Evolutionary conservation across 305 asterid genomes (phyloP).

Genomic region (Fraxinus angustifolia): DNA sequence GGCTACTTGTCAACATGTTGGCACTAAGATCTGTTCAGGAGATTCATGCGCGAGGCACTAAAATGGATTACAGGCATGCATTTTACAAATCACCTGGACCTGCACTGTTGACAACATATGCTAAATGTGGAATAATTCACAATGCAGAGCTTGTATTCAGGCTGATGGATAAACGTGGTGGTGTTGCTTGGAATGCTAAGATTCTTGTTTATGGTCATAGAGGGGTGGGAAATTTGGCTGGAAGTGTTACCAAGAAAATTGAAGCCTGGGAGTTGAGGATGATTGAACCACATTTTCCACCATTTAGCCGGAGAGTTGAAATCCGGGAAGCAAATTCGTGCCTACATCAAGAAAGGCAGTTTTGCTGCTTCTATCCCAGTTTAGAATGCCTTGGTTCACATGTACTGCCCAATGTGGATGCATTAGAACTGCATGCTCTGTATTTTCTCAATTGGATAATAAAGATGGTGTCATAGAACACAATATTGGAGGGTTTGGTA

Average conservation of each 20-base stretch:
- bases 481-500: slow-evolving; percentile 40
- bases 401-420: slow-evolving; percentile 38
- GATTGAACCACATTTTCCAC: slow-evolving; percentile 33
- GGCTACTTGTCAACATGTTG: slow-evolving; percentile 30
- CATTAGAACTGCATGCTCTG: slow-evolving; percentile 21
- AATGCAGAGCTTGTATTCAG: slow-evolving; percentile 28
- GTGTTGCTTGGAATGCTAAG: slow-evolving; percentile 40
- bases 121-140: slow-evolving; percentile 27
- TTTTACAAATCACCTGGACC: slow-evolving; percentile 42
- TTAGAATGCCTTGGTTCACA: slow-evolving; percentile 35
- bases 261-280: slow-evolving; percentile 23
- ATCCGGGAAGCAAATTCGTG: slow-evolving; percentile 37
- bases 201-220: slow-evolving; percentile 32
- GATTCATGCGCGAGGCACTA: slow-evolving; percentile 40
- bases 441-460: slow-evolving; percentile 27
- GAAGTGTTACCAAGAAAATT: slow-evolving; percentile 28
- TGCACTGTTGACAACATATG: slow-evolving; percentile 30
- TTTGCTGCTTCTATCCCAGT: slow-evolving; percentile 12
- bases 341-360: slow-evolving; percentile 17
- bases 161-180: slow-evolving; percentile 33
- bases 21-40: slow-evolving; percentile 30
- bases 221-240: slow-evolving; percentile 23
- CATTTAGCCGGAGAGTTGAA: slow-evolving; percentile 31
- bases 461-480: slow-evolving; percentile 42
- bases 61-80: slow-evolving; percentile 6